Conservation (phyloP, 352 stramenopile species). For the Phytophthora crassamura region DNA sequence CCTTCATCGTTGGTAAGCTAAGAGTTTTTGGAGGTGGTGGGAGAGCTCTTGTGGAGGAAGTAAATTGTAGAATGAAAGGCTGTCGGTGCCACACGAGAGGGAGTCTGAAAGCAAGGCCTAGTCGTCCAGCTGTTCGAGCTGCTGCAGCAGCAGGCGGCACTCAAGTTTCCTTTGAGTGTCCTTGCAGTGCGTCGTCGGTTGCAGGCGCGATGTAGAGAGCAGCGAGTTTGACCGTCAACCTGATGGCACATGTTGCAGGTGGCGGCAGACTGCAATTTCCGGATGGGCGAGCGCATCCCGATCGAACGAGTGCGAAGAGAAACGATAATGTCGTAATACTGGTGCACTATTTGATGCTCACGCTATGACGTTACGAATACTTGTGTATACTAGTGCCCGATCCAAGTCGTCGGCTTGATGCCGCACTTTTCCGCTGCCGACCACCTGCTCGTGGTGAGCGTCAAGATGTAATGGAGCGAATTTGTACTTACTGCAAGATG, state of each 20-base stretch:
- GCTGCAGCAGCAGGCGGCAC: neutral
- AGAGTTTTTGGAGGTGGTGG: no score
- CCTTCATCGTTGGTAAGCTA: slow-evolving; percentile 21
- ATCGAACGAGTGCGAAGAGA: no score
- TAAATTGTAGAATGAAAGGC: slow-evolving; percentile 21
- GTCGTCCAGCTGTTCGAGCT: slow-evolving; percentile 23
- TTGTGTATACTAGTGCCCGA: no score
- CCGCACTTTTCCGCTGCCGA: neutral
- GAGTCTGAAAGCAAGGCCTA: slow-evolving; percentile 8
- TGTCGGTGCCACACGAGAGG: neutral
- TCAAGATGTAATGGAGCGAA: slow-evolving; percentile 26
- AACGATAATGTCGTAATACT: no score
- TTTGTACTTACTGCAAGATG: slow-evolving; percentile 33
- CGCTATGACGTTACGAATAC: no score
- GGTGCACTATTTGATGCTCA: no score
- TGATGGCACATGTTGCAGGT: no score
- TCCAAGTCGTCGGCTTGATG: neutral
- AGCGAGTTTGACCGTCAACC: no score
- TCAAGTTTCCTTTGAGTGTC: slow-evolving; percentile 10
- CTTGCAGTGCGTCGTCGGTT: slow-evolving; percentile 13
- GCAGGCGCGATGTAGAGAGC: slow-evolving; percentile 12
- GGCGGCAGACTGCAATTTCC: no score
- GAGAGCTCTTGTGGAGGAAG: slow-evolving; percentile 4
- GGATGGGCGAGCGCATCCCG: no score
- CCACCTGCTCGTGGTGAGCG: slow-evolving; percentile 2